Percentiles rank a stretch among this genome's conserved stretches.
Evolutionary conservation across 1,284 basidiomycete species (phyloP).

Genomic region (Boletus coffeatus): DNA sequence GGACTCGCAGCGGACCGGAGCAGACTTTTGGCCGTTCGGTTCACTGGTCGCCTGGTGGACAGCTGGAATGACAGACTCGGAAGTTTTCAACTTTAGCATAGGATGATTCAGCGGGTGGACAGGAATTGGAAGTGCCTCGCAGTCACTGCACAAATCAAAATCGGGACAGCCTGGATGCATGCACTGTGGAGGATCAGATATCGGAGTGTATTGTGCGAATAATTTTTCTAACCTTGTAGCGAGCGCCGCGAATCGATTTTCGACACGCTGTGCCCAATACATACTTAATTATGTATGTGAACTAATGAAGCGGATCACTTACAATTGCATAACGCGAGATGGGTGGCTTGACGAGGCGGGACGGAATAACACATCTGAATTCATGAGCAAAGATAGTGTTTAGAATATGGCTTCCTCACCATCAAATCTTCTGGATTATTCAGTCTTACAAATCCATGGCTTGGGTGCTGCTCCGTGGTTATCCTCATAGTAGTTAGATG

Average conservation of each 20-base stretch:
- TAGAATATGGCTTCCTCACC: constrained; percentile 25
- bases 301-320: constrained; percentile 9
- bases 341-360: constrained; percentile 23
- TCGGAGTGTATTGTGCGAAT: background rate
- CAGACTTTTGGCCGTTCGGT: background rate
- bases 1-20: background rate
- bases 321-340: constrained; percentile 52
- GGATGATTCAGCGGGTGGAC: constrained; percentile 74
- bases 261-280: constrained; percentile 40
- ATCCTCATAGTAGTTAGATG: constrained; percentile 39
- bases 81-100: constrained; percentile 70
- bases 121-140: constrained; percentile 76
- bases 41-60: constrained; percentile 35
- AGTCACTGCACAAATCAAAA: constrained; percentile 78
- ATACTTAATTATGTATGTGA: background rate
- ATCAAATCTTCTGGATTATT: constrained; percentile 52
- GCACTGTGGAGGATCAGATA: constrained; percentile 46
- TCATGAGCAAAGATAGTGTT: background rate
- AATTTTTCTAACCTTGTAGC: constrained; percentile 56
- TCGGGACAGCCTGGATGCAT: constrained; percentile 78
- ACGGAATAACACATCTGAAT: constrained; percentile 24
- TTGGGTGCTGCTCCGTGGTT: constrained; percentile 66
- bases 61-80: constrained; percentile 47
- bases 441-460: constrained; percentile 72
- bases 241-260: constrained; percentile 51